These are phyloP conservation scores for Cytidiella melzeri DNA, from an alignment of 768 basidiomycete species.

Conservation along the genomic window DNA sequence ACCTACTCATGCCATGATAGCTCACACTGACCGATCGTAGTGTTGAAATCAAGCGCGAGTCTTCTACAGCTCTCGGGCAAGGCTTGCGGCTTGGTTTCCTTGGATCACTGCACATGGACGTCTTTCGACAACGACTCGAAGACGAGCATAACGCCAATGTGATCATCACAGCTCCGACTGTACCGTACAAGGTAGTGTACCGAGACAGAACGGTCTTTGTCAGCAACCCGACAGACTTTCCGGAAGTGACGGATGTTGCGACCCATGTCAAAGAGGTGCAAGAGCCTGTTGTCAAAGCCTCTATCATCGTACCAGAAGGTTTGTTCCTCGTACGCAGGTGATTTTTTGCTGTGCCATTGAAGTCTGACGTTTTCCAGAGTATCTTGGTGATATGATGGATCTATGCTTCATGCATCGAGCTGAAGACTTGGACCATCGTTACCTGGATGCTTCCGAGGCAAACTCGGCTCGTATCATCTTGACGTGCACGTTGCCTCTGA, in stretches of 20 bases:
- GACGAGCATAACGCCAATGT: slow-evolving; percentile 95
- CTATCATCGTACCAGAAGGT: slow-evolving; percentile 94
- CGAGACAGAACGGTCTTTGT: slow-evolving; percentile 34
- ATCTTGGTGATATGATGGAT: slow-evolving; percentile 95
- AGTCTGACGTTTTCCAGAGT: slow-evolving; percentile 43
- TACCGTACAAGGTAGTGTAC: slow-evolving; percentile 76
- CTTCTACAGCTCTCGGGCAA: slow-evolving; percentile 90
- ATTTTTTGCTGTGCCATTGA: background rate
- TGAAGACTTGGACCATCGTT: slow-evolving; percentile 75
- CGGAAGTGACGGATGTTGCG: slow-evolving; percentile 63
- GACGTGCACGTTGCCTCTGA: slow-evolving; percentile 79
- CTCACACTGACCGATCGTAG: slow-evolving; percentile 82
- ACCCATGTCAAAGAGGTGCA: slow-evolving; percentile 68
- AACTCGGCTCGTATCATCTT: slow-evolving; percentile 67
- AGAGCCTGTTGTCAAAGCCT: slow-evolving; percentile 90
- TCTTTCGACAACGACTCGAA: slow-evolving; percentile 91
- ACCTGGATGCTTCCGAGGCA: slow-evolving; percentile 58
- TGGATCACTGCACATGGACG: slow-evolving; percentile 94
- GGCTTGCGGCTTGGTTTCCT: slow-evolving; percentile 93
- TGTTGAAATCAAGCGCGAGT: slow-evolving; percentile 87
- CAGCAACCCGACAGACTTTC: slow-evolving; percentile 95
- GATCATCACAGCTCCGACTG: slow-evolving; percentile 93
- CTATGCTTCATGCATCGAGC: slow-evolving; percentile 85
- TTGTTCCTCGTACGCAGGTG: no score
- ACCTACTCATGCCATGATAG: slow-evolving; percentile 30